Evolutionary conservation across 805 yeast genomes (phyloP).

Genomic region (Myxozyma nipponensis): DNA sequence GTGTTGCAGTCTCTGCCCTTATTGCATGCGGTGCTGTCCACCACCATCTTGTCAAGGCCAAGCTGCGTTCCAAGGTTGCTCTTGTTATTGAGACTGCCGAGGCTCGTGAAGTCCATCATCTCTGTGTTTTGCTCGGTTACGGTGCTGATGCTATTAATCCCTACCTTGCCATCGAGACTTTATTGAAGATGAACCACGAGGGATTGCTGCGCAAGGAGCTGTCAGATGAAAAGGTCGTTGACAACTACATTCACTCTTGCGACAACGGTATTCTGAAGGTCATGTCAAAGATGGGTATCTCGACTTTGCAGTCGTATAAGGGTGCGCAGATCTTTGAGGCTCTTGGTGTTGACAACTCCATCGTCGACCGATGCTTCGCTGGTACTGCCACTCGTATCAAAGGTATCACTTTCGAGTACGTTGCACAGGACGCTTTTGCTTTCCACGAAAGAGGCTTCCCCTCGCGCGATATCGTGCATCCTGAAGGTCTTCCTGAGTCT

Average conservation of each 20-base stretch:
- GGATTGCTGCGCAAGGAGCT: constrained; percentile 52
- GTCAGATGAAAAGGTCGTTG: constrained; percentile 56
- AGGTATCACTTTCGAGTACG: constrained; percentile 92
- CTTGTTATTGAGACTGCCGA: constrained; percentile 89
- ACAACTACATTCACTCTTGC: constrained; percentile 77
- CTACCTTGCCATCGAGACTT: constrained; percentile 84
- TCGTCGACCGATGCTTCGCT: constrained; percentile 90
- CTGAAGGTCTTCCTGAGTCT: constrained; percentile 78
- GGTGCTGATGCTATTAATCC: constrained; percentile 98
- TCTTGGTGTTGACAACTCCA: constrained; percentile 90
- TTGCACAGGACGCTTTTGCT: constrained; percentile 95
- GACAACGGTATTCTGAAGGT: constrained; percentile 93
- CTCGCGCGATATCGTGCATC: constrained; percentile 62
- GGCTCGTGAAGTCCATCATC: constrained; percentile 96
- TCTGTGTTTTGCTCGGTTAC: constrained; percentile 89
- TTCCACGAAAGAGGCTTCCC: constrained; percentile 93
- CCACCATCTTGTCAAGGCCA: constrained; percentile 91
- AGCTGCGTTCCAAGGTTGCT: constrained; percentile 94
- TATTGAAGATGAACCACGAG: constrained; percentile 78
- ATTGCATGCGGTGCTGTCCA: constrained; percentile 97
- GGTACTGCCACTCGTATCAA: constrained; percentile 96
- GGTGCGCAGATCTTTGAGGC: constrained; percentile 99
- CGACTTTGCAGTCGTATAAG: constrained; percentile 95
- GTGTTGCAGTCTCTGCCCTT: constrained; percentile 79
- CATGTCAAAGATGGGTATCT: constrained; percentile 99